Evolutionary conservation across 306 rosid species (phyloP).

Genomic region (Quercus alba): DNA sequence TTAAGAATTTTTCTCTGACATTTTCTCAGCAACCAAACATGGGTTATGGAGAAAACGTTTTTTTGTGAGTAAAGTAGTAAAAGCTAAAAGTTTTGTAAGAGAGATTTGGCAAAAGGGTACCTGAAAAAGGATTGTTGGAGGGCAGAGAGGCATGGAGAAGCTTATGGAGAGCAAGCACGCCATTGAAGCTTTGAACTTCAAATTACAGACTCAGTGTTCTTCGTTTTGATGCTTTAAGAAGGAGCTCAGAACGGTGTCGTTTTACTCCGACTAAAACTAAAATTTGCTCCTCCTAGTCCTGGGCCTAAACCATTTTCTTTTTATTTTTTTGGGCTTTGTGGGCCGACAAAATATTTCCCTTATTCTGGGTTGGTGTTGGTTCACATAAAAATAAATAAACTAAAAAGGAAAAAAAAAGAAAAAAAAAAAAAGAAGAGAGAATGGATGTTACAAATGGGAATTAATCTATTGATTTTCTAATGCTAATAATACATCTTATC

Average conservation of each 20-base stretch:
- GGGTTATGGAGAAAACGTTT: neutral
- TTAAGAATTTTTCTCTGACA: neutral
- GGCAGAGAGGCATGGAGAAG: constrained; percentile 20
- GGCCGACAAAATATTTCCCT: no score
- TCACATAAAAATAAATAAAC: no score
- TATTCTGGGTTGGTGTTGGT: no score
- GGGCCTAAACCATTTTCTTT: neutral
- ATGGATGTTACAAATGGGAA: no score
- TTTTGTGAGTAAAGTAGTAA: neutral
- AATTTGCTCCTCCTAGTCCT: neutral
- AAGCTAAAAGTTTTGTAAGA: neutral
- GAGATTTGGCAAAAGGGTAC: neutral
- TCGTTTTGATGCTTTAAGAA: neutral
- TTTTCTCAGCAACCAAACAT: constrained; percentile 8
- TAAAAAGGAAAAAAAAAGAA: no score
- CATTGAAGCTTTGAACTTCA: constrained; percentile 24
- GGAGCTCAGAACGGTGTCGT: neutral
- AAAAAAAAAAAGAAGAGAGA: no score
- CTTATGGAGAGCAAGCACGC: constrained; percentile 28
- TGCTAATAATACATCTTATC: no score
- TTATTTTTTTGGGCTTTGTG: no score
- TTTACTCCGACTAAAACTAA: neutral
- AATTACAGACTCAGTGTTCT: neutral
- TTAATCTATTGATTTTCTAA: no score
- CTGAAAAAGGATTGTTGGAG: constrained; percentile 8